A percentile compares a stretch with the other conserved stretches of the same genome.
phyloP scores from a whole-genome alignment of 176 grass and related monocot species.

The barley (Hordeum vulgare) region DNA sequence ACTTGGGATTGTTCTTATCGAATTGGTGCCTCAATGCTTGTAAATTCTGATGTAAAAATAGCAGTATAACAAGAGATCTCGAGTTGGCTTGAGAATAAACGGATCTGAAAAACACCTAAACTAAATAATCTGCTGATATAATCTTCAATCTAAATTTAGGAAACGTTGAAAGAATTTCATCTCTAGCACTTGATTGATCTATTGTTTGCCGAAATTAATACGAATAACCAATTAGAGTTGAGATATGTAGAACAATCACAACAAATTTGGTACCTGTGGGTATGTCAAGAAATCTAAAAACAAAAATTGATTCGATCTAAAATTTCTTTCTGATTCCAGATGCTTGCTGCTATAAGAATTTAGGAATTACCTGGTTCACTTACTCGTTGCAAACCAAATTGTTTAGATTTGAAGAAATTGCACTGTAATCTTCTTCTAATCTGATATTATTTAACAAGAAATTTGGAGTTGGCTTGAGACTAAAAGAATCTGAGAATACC shows the following conservation, averaged over 20 bases:
- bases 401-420: too few relatives aligned
- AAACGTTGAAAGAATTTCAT: background rate
- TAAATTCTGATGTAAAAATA: background rate
- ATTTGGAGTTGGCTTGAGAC: background rate
- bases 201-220: background rate
- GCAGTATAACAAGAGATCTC: background rate
- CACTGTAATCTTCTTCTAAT: too few relatives aligned
- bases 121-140: background rate
- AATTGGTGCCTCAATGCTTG: background rate
- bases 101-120: background rate
- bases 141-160: background rate
- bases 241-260: background rate
- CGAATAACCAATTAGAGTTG: background rate
- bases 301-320: background rate
- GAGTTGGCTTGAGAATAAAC: background rate
- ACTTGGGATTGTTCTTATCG: background rate
- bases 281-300: background rate
- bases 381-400: background rate
- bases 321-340: background rate
- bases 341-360: background rate
- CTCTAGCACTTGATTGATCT: background rate
- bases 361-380: background rate
- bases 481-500: background rate
- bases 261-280: background rate
- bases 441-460: background rate